Percentiles rank a stretch among this genome's conserved stretches.
phyloP scores from a whole-genome alignment of 1,139 yeast species.

The Kodamaea ohmeri region DNA sequence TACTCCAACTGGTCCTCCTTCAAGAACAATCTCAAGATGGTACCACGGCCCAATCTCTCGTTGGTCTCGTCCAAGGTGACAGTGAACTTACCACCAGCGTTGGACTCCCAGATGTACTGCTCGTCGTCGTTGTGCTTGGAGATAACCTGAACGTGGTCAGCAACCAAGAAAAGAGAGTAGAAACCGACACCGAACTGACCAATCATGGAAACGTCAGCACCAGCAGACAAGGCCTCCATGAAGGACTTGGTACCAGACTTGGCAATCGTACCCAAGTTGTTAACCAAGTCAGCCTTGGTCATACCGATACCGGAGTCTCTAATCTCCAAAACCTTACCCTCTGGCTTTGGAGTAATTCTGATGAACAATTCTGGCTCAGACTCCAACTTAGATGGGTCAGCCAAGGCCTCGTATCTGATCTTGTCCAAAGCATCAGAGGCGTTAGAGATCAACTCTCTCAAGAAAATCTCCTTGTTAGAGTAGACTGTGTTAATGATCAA shows the following conservation, averaged over 20 bases:
- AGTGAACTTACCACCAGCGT: conserved; percentile 99
- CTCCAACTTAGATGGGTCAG: conserved; percentile 90
- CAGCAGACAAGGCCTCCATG: conserved; percentile 99
- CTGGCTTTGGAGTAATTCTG: conserved; percentile 96
- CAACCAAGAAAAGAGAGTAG: conserved; percentile 99
- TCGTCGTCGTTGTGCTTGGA: conserved; percentile 99
- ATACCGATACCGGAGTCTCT: conserved; percentile 99
- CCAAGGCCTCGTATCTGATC: conserved; percentile 93
- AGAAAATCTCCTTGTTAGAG: conserved; percentile 98
- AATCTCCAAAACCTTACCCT: conserved; percentile 88
- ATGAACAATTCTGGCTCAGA: conserved; percentile 95
- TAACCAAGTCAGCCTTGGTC: conserved; percentile 98
- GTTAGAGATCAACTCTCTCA: conserved; percentile 98
- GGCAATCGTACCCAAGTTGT: conserved; percentile 99
- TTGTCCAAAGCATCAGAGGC: conserved; percentile 97
- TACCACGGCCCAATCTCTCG: conserved; percentile 92
- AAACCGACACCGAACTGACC: conserved; percentile 99
- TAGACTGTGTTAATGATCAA: conserved; percentile 99
- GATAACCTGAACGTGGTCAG: conserved; percentile 97
- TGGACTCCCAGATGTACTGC: conserved; percentile 99
- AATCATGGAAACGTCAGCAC: conserved; percentile 99
- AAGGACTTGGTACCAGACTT: conserved; percentile 99
- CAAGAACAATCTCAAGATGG: conserved; percentile 91
- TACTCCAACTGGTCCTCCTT: conserved; percentile 99
- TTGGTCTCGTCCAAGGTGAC: conserved; percentile 85